Base-by-base conservation (phyloP, 1,284 basidiomycete genomes). In the Tilletia horrida region DNA sequence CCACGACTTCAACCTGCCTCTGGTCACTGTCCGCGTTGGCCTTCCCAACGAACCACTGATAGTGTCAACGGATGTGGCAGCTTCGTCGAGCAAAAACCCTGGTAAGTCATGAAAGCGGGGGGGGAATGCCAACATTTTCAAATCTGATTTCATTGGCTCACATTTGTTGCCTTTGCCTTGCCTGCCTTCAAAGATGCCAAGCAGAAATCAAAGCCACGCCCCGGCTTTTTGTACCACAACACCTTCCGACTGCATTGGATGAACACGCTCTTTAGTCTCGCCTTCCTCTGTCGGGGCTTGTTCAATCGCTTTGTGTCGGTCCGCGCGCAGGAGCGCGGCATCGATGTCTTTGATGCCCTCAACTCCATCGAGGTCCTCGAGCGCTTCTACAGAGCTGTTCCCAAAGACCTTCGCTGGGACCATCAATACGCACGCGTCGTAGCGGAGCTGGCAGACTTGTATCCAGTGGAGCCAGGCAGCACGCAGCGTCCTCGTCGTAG, bases 331-430 rank as follows among this genome's bases (percentile, higher is more conserved):
- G 55, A 29, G 18, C 55, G 35, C 16, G 55, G 55, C 11, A 16
- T 59, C 7, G 35, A 59, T 21, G 55, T 59, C 27, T 29, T 59
- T 13, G 55, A 59, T n/a, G 55, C 55, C 9, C 55, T 59, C 4
- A 59, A 59, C 27, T 59, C 55, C 16, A 59, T 59, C 27, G 55
- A 59, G 27, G 29, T 59, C 16, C 55, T 59, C 14, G 55, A 59
- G 31, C 27, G 55, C 7, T 59, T 59, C 55, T 59, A 59, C 31
- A 25, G 55, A 7, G 55, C 25, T 8, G 31, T 59, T 3, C 55
- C 55, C 14, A 16, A 29, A n/a, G 55, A 59, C 16, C 9, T 59
- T 11, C 27, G 55, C 14, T 59, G 55, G 55, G 55, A 59, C 27
- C 16, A 31, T 35, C 55, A 59, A 27, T 25, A 59, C 27, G 29